Evolutionary conservation across 768 basidiomycete genomes (phyloP).

Genomic region (Phylloporus scabripes): DNA sequence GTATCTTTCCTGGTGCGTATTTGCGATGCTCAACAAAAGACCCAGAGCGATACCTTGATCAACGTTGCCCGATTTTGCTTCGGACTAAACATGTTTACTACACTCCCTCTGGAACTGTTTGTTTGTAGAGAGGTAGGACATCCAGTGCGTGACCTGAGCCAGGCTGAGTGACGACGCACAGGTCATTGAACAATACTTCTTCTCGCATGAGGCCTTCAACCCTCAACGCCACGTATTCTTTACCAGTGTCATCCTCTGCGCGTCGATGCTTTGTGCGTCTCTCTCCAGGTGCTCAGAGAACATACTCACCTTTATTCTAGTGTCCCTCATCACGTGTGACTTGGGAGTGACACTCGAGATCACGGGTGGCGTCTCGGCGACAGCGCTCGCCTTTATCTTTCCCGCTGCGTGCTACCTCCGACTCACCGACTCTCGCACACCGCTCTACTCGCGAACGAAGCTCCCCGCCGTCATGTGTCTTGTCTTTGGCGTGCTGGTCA

Average conservation of each 20-base stretch:
- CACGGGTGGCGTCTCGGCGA: conserved; percentile 93
- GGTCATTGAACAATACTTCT: conserved; percentile 97
- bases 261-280: conserved; percentile 72
- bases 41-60: conserved; percentile 82
- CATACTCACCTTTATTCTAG: conserved; percentile 36
- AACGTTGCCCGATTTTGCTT: conserved; percentile 94
- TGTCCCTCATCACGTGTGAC: conserved; percentile 90
- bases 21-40: conserved; percentile 4
- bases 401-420: conserved; percentile 84
- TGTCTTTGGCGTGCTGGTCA: conserved; percentile 68
- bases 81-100: conserved; percentile 97
- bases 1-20: conserved; percentile 9
- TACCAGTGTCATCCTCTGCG: conserved; percentile 76
- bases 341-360: conserved; percentile 98
- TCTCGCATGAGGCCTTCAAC: conserved; percentile 79
- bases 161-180: conserved; percentile 24
- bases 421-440: conserved; percentile 49
- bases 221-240: conserved; percentile 84
- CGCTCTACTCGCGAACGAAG: conserved; percentile 67
- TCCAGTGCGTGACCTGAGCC: background rate
- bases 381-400: conserved; percentile 89
- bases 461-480: conserved; percentile 72
- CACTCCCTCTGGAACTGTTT: conserved; percentile 91
- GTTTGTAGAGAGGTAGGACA: conserved; percentile 85
- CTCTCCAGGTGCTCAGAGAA: background rate